Percentiles rank a stretch among this genome's conserved stretches.
Conservation (phyloP, 148 eudicot species). For the Suaeda aralocaspica region DNA sequence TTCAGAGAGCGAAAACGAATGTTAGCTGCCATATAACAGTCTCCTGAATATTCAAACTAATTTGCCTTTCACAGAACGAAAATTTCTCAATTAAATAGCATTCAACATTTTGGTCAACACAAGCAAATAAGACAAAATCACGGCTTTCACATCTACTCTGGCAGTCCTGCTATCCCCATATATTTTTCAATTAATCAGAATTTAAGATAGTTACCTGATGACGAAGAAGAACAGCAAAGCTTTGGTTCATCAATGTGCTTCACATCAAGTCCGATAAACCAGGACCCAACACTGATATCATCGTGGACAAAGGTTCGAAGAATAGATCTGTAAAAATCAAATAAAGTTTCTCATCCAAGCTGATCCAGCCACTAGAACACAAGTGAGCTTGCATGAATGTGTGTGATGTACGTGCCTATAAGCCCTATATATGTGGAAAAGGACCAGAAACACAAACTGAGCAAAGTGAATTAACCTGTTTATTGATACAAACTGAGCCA, state of each 20-base stretch:
- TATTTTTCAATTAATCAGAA: not conserved
- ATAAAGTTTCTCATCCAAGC: slow-evolving; percentile 9
- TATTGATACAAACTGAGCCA: slow-evolving; percentile 80
- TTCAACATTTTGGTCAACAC: not conserved
- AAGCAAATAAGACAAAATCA: not conserved
- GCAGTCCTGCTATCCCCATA: not conserved
- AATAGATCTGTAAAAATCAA: slow-evolving; percentile 43
- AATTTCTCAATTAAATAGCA: not conserved
- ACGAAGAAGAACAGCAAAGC: slow-evolving; percentile 85
- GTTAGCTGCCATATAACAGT: not conserved
- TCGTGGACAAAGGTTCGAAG: slow-evolving; percentile 82
- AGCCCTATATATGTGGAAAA: not conserved
- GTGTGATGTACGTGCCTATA: not conserved
- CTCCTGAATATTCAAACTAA: not conserved
- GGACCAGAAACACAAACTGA: not conserved
- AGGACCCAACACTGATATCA: slow-evolving; percentile 84
- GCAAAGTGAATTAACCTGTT: slow-evolving; percentile 49
- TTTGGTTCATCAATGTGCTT: slow-evolving; percentile 70
- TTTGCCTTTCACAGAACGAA: not conserved
- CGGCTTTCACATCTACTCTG: not conserved
- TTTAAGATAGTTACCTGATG: slow-evolving; percentile 56
- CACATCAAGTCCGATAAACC: slow-evolving; percentile 90
- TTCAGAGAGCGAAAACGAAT: not conserved
- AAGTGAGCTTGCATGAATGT: not conserved
- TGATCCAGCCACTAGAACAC: not conserved